Conservation (phyloP, 768 basidiomycete genomes). For the Neoboletus magnificus region DNA sequence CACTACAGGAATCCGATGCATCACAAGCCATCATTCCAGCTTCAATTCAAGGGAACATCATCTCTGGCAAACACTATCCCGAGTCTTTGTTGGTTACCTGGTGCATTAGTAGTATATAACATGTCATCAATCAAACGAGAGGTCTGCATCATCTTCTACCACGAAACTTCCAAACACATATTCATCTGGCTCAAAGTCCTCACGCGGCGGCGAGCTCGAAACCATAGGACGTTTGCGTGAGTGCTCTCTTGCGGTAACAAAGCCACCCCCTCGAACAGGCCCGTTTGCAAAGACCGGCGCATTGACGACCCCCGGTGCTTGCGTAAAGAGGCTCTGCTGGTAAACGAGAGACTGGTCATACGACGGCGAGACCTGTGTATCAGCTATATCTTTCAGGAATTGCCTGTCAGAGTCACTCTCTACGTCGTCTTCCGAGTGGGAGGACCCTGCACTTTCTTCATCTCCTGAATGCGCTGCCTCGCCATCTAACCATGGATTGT, state of each 20-base stretch:
- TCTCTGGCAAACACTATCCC: background rate
- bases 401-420: constrained; percentile 66
- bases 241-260: constrained; percentile 34
- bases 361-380: constrained; percentile 66
- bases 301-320: constrained; percentile 40
- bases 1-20: background rate
- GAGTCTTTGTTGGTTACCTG: background rate
- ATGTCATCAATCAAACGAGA: constrained; percentile 39
- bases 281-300: constrained; percentile 54
- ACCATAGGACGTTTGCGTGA: constrained; percentile 30
- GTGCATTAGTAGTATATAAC: constrained; percentile 5
- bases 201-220: constrained; percentile 62
- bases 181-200: constrained; percentile 53
- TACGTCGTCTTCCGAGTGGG: constrained; percentile 46
- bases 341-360: constrained; percentile 75
- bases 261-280: constrained; percentile 45
- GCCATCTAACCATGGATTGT: constrained; percentile 55
- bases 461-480: constrained; percentile 81
- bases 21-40: background rate
- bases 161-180: constrained; percentile 79
- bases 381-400: constrained; percentile 61
- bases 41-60: too few relatives aligned
- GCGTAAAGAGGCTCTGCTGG: constrained; percentile 69
- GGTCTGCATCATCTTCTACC: constrained; percentile 73
- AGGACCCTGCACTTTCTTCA: constrained; percentile 64